phyloP scores from a whole-genome alignment of 768 basidiomycete species.

The Artomyces pyxidatus region DNA sequence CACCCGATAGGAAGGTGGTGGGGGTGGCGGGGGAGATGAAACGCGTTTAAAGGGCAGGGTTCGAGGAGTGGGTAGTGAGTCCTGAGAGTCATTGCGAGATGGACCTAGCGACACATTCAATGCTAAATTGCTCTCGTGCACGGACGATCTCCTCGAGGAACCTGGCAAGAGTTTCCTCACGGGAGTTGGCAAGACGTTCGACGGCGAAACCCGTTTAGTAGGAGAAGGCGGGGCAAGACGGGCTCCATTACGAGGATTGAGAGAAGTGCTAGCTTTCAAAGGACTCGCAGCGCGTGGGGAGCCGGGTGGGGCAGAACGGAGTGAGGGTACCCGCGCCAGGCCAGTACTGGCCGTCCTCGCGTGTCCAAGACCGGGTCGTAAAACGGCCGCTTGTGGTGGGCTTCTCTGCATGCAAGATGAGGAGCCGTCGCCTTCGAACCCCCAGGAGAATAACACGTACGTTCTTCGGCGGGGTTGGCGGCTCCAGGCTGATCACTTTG shows the following conservation, averaged over 20 bases:
- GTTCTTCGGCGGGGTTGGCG: background rate
- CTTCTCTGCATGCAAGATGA: background rate
- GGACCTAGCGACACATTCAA: slow-evolving; percentile 25
- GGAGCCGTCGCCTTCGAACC: too few species aligned
- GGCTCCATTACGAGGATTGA: slow-evolving; percentile 19
- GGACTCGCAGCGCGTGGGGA: slow-evolving; percentile 66
- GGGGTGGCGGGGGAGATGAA: slow-evolving; percentile 24
- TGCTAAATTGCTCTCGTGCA: slow-evolving; percentile 20
- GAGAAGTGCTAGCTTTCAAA: slow-evolving; percentile 35
- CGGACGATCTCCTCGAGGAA: slow-evolving; percentile 36
- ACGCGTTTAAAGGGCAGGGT: slow-evolving; percentile 23
- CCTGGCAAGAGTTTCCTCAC: slow-evolving; percentile 42
- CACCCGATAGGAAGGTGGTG: background rate
- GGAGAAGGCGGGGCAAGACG: slow-evolving; percentile 41
- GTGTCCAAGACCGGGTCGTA: slow-evolving; percentile 38
- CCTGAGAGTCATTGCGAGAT: slow-evolving; percentile 23
- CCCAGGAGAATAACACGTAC: too few species aligned
- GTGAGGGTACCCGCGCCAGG: slow-evolving; percentile 28
- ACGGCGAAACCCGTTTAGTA: slow-evolving; percentile 43
- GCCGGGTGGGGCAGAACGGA: slow-evolving; percentile 33
- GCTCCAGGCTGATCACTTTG: slow-evolving; percentile 39
- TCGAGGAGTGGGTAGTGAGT: slow-evolving; percentile 15
- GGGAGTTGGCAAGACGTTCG: slow-evolving; percentile 23
- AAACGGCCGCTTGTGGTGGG: slow-evolving; percentile 13
- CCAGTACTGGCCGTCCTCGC: slow-evolving; percentile 48